Conservation (phyloP, 768 basidiomycete genomes). For the Coprinopsis strossmayeri region DNA sequence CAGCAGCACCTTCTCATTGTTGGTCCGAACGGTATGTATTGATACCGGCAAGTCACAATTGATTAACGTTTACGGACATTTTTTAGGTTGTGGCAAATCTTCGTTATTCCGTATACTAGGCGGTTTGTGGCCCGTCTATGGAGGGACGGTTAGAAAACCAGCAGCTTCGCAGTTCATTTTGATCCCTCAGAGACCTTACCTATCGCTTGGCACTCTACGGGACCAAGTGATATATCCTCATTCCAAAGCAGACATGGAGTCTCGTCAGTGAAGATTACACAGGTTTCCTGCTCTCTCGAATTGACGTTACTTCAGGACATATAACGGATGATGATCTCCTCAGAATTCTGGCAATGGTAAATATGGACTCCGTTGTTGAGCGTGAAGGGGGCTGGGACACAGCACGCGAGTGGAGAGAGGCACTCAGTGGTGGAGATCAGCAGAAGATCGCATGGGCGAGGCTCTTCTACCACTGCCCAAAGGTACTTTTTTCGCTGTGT, state of each 20-base stretch:
- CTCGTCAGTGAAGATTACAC: constrained; percentile 37
- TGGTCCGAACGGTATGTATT: constrained; percentile 75
- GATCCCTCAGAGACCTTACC: constrained; percentile 93
- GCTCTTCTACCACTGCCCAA: constrained; percentile 92
- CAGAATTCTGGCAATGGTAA: constrained; percentile 64
- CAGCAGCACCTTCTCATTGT: constrained; percentile 91
- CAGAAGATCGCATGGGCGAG: constrained; percentile 97
- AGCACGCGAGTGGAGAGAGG: constrained; percentile 89
- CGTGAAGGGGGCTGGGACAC: constrained; percentile 96
- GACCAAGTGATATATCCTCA: constrained; percentile 98
- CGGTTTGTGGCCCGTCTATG: constrained; percentile 85
- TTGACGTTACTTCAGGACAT: constrained; percentile 41
- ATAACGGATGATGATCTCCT: constrained; percentile 72
- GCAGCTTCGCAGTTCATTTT: constrained; percentile 84
- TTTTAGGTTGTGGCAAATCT: constrained; percentile 76
- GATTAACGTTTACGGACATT: constrained; percentile 2
- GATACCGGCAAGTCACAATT: not conserved
- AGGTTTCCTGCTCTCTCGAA: constrained; percentile 10
- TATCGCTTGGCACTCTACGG: constrained; percentile 88
- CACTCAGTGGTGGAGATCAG: constrained; percentile 91
- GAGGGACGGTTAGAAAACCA: constrained; percentile 87
- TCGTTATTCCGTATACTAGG: constrained; percentile 94
- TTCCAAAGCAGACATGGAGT: constrained; percentile 70
- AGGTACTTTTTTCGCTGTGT: constrained; percentile 37
- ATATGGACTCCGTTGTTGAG: constrained; percentile 83